These are phyloP conservation scores for Orbilia quercus DNA, from an alignment of 2,329 filamentous ascomycete genomes.

Conservation along the genomic window DNA sequence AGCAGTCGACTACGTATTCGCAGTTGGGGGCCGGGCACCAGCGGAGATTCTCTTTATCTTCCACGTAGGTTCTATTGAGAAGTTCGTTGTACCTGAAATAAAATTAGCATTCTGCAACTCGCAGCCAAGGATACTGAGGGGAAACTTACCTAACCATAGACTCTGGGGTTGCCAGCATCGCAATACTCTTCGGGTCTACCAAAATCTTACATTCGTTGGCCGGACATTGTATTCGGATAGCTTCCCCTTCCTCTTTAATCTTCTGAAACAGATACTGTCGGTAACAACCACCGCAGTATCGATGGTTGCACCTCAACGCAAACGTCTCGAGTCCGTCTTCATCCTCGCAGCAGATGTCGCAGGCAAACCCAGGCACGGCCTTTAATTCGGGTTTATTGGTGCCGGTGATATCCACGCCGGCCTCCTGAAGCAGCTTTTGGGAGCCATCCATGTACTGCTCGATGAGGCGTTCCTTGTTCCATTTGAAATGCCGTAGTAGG, in stretches of 20 bases:
- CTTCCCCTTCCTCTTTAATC: conserved; percentile 94
- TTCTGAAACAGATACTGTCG: conserved; percentile 90
- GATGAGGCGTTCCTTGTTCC: conserved; percentile 95
- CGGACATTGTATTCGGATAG: conserved; percentile 92
- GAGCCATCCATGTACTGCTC: conserved; percentile 95
- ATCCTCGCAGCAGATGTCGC: conserved; percentile 97
- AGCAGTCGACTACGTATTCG: conserved; percentile 88
- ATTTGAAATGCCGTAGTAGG: conserved; percentile 85
- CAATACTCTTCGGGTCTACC: conserved; percentile 87
- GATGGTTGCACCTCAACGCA: conserved; percentile 92
- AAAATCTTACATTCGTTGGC: conserved; percentile 87
- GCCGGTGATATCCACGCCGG: conserved; percentile 78
- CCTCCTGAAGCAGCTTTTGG: conserved; percentile 81
- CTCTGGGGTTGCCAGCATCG: conserved; percentile 69
- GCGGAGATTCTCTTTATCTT: conserved; percentile 93
- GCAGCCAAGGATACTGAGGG: no score
- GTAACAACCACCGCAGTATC: conserved; percentile 94
- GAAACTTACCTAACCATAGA: conserved; percentile 39
- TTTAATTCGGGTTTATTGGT: conserved; percentile 72
- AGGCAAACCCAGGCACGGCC: conserved; percentile 79
- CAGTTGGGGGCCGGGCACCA: conserved; percentile 99
- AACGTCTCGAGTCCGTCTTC: conserved; percentile 80
- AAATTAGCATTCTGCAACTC: no score
- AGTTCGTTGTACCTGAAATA: conserved; percentile 78
- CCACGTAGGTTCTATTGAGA: conserved; percentile 92